These are phyloP conservation scores for Geranium incanum DNA, from an alignment of 441 rosid genomes.

Conservation along the genomic window DNA sequence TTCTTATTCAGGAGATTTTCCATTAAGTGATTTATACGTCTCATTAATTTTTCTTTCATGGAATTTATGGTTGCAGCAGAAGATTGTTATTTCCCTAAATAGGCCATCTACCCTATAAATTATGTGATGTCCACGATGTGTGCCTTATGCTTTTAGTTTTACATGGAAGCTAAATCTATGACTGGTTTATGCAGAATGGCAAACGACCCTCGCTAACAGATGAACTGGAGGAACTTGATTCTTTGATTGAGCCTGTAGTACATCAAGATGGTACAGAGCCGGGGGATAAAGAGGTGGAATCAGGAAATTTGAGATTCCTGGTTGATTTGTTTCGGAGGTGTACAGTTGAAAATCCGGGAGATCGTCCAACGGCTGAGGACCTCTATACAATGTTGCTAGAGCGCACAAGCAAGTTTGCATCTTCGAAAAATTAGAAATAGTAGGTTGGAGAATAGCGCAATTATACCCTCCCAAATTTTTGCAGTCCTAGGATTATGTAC, in stretches of 20 bases:
- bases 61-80: background rate
- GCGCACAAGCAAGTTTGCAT: conserved; percentile 21
- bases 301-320: conserved; percentile 50
- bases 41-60: no score
- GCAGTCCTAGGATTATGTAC: conserved; percentile 28
- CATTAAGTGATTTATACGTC: no score
- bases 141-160: background rate
- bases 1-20: no score
- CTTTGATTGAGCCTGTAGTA: conserved; percentile 28
- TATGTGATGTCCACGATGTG: background rate
- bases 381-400: conserved; percentile 44
- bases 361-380: conserved; percentile 57
- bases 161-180: conserved; percentile 2
- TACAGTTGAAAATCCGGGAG: conserved; percentile 58
- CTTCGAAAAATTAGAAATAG: conserved; percentile 17
- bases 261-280: conserved; percentile 25
- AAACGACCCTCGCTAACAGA: conserved; percentile 57
- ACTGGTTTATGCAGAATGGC: conserved; percentile 44
- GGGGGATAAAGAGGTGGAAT: conserved; percentile 38
- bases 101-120: no score
- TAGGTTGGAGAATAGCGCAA: conserved; percentile 13
- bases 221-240: conserved; percentile 44
- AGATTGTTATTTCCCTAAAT: background rate
- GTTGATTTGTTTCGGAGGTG: conserved; percentile 54
- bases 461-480: conserved; percentile 25